Conservation (phyloP, 1,139 yeast species). For the Arxiozyma telluris region DNA sequence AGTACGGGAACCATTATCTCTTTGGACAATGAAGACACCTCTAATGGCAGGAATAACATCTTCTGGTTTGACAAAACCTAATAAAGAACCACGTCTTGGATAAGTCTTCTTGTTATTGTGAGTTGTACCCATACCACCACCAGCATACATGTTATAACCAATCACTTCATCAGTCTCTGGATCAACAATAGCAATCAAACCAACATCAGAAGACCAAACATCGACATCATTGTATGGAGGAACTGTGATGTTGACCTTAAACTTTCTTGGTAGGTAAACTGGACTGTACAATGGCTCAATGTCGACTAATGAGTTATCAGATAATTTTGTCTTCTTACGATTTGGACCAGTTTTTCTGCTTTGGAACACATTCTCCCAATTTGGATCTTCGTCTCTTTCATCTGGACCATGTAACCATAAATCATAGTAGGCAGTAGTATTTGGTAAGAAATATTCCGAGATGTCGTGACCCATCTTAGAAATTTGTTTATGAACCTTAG, state of each 20-base stretch:
- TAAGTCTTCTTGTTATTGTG: slow-evolving; percentile 95
- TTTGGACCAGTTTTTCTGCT: slow-evolving; percentile 69
- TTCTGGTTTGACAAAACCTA: slow-evolving; percentile 66
- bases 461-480: slow-evolving; percentile 53
- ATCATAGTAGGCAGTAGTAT: slow-evolving; percentile 93
- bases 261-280: slow-evolving; percentile 88
- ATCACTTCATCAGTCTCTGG: slow-evolving; percentile 42
- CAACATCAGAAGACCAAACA: slow-evolving; percentile 92
- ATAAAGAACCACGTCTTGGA: slow-evolving; percentile 84
- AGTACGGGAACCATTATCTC: slow-evolving; percentile 91
- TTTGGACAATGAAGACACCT: slow-evolving; percentile 86
- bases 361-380: slow-evolving; percentile 64
- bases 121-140: slow-evolving; percentile 99
- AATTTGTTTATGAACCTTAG: slow-evolving; percentile 72
- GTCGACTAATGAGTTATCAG: slow-evolving; percentile 80
- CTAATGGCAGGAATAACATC: slow-evolving; percentile 75
- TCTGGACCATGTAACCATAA: slow-evolving; percentile 92
- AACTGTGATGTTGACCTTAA: slow-evolving; percentile 87
- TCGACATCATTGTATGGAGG: slow-evolving; percentile 98
- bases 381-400: slow-evolving; percentile 53
- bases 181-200: slow-evolving; percentile 80
- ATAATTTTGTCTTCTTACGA: slow-evolving; percentile 71
- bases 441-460: slow-evolving; percentile 78
- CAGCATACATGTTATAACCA: slow-evolving; percentile 85
- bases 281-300: slow-evolving; percentile 83